phyloP scores from a whole-genome alignment of 176 grass and related monocot species.

The Leersia perrieri region DNA sequence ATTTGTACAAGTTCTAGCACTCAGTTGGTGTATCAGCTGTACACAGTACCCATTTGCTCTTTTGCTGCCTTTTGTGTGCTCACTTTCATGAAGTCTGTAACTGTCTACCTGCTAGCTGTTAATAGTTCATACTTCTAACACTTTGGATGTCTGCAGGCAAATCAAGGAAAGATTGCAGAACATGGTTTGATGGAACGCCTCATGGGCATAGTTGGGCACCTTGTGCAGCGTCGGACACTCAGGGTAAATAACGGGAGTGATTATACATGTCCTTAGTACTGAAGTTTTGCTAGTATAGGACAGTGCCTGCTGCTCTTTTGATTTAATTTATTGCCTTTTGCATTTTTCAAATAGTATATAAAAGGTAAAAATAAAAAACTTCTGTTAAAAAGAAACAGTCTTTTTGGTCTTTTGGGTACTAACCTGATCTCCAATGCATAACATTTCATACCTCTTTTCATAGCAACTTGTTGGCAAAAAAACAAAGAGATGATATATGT shows the following conservation, averaged over 20 bases:
- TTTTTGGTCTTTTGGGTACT: background rate
- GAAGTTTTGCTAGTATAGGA: background rate
- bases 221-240: constrained; percentile 88
- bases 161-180: constrained; percentile 82
- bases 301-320: background rate
- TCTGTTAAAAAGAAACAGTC: constrained; percentile 2
- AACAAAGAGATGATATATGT: background rate
- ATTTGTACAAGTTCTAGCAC: constrained; percentile 1
- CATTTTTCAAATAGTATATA: constrained; percentile 3
- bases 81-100: background rate
- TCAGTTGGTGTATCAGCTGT: background rate
- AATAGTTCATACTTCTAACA: constrained; percentile 17
- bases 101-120: background rate
- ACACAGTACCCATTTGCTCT: background rate
- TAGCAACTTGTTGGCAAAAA: constrained; percentile 21
- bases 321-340: background rate
- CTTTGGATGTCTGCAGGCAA: constrained; percentile 54
- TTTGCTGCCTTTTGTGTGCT: background rate
- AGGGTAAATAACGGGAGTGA: constrained; percentile 61
- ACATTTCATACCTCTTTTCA: background rate
- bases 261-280: constrained; percentile 6
- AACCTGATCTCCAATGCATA: background rate
- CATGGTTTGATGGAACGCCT: constrained; percentile 79
- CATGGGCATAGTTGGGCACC: constrained; percentile 96
- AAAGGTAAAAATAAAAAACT: background rate